These are phyloP conservation scores for Isabelozyma rhagii DNA, from an alignment of 805 yeast genomes.

Conservation along the genomic window DNA sequence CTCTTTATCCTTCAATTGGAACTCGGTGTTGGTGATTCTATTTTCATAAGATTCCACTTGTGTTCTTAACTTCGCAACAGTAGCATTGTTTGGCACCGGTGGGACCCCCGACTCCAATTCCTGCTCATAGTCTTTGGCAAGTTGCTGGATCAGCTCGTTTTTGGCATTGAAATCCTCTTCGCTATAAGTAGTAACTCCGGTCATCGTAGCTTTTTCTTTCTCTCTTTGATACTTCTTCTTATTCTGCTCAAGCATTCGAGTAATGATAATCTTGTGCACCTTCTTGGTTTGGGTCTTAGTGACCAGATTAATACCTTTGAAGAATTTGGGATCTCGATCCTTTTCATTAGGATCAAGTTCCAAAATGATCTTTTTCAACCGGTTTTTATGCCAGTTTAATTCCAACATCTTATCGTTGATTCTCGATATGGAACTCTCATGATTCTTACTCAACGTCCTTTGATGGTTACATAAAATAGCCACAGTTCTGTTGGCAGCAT, in stretches of 20 bases:
- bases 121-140: conserved; percentile 46
- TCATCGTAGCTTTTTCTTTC: conserved; percentile 63
- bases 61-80: conserved; percentile 66
- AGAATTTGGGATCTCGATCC: conserved; percentile 54
- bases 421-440: conserved; percentile 75
- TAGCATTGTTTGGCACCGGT: conserved; percentile 46
- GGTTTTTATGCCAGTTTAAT: conserved; percentile 77
- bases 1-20: conserved; percentile 87
- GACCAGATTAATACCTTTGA: conserved; percentile 65
- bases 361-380: conserved; percentile 68
- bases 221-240: conserved; percentile 69
- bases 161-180: conserved; percentile 58
- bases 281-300: conserved; percentile 59
- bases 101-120: conserved; percentile 62
- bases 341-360: conserved; percentile 55
- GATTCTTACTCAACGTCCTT: conserved; percentile 83
- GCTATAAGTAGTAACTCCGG: conserved; percentile 11
- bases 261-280: conserved; percentile 59
- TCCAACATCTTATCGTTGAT: conserved; percentile 76
- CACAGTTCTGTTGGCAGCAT: conserved; percentile 93
- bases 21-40: conserved; percentile 62
- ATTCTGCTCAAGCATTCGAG: conserved; percentile 62
- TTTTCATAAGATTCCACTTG: conserved; percentile 73
- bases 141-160: conserved; percentile 52
- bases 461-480: conserved; percentile 97